A percentile compares a stretch with the other conserved stretches of the same genome.
Evolutionary conservation across 208 protist genomes (phyloP).

Genomic region (Tritrichomonas foetus): DNA sequence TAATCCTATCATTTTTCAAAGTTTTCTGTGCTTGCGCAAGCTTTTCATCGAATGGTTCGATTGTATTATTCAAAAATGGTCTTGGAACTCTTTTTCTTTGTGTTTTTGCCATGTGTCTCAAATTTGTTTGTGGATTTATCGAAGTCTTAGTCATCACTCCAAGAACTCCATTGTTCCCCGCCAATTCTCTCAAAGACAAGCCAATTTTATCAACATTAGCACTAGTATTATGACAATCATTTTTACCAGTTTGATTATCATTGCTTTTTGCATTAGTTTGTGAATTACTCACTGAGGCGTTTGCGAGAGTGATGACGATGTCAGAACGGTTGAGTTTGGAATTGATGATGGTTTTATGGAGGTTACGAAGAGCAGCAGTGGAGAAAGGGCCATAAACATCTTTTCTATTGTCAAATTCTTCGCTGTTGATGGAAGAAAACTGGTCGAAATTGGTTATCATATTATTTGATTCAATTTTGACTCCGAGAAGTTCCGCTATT

Average conservation of each 20-base stretch:
- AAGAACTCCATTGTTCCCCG: not conserved
- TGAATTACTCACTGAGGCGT: not conserved
- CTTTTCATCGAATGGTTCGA: not conserved
- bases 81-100: not conserved
- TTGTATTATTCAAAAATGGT: not conserved
- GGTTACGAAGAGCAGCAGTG: not conserved
- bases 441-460: not conserved
- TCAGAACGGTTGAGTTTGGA: not conserved
- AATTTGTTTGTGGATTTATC: not conserved
- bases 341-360: not conserved
- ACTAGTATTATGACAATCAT: too few species aligned
- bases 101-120: not conserved
- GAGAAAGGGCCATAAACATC: not conserved
- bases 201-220: too few species aligned
- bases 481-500: not conserved
- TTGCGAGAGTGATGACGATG: not conserved
- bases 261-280: not conserved
- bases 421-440: too few species aligned
- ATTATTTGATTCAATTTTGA: not conserved
- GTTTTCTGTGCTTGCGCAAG: not conserved
- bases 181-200: not conserved
- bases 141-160: not conserved
- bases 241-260: too few species aligned
- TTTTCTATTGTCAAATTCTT: not conserved
- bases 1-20: not conserved